Conservation (phyloP, 2,329 filamentous ascomycete species). For the Cadophora luteo-olivacea region DNA sequence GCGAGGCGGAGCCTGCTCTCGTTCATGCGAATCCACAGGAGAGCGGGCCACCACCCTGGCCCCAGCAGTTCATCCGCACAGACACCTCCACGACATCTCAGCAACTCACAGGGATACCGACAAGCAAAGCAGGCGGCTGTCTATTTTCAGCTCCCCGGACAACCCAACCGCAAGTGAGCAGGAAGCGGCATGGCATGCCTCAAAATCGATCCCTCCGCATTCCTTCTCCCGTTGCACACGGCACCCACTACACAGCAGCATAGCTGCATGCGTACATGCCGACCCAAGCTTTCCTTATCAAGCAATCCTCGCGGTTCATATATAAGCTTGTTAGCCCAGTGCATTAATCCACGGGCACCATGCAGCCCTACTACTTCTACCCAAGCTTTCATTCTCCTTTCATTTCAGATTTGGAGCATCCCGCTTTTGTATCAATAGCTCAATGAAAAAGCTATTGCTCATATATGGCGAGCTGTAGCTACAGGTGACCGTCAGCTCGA, state of each 20-base stretch:
- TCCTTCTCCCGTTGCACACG: slow-evolving; percentile 1
- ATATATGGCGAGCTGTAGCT: slow-evolving; percentile 22
- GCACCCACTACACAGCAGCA: slow-evolving; percentile 8
- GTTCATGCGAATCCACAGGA: slow-evolving; percentile 22
- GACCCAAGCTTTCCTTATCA: slow-evolving; percentile 1
- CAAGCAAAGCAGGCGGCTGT: slow-evolving; percentile 4
- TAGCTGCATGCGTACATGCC: neutral
- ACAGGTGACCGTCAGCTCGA: neutral
- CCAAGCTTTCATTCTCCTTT: slow-evolving; percentile 13
- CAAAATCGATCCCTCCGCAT: slow-evolving; percentile 7
- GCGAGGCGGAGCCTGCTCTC: slow-evolving; percentile 24
- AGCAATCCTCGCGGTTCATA: slow-evolving; percentile 1
- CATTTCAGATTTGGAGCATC: slow-evolving; percentile 1
- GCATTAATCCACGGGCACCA: slow-evolving; percentile 24
- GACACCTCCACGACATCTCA: slow-evolving; percentile 6
- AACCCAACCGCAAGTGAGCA: neutral
- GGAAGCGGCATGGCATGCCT: slow-evolving; percentile 12
- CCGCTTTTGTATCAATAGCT: neutral
- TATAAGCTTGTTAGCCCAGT: slow-evolving; percentile 20
- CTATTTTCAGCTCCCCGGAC: slow-evolving; percentile 31
- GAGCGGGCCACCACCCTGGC: neutral
- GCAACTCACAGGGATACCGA: neutral
- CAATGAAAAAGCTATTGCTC: neutral
- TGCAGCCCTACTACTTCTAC: slow-evolving; percentile 11
- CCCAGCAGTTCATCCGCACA: slow-evolving; percentile 27